These are phyloP conservation scores for Pezicula rhizophila DNA, from an alignment of 2,329 filamentous ascomycete genomes.

Conservation along the genomic window DNA sequence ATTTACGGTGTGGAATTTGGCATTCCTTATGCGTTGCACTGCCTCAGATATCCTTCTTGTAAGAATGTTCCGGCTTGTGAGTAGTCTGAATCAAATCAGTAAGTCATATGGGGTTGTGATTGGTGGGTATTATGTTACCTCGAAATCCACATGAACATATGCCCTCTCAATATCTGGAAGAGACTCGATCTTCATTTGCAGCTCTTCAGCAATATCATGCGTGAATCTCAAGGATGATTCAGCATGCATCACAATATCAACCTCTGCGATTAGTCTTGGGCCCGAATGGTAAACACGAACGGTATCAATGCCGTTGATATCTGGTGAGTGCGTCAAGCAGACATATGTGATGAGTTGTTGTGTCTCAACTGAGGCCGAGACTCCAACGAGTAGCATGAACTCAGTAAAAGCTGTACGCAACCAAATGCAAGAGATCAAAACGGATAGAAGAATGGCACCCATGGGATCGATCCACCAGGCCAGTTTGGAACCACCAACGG, in stretches of 20 bases:
- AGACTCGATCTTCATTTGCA: constrained; percentile 91
- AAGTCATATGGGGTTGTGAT: not conserved
- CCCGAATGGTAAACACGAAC: constrained; percentile 91
- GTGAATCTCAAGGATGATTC: constrained; percentile 66
- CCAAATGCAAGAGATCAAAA: constrained; percentile 77
- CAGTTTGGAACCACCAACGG: constrained; percentile 83
- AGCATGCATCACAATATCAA: constrained; percentile 90
- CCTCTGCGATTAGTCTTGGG: constrained; percentile 83
- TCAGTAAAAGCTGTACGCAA: constrained; percentile 78
- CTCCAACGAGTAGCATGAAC: constrained; percentile 86
- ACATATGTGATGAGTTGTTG: constrained; percentile 96
- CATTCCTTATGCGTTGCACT: not conserved
- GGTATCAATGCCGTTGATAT: constrained; percentile 84
- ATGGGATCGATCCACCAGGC: constrained; percentile 93
- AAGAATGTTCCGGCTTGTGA: constrained; percentile 78
- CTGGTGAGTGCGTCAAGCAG: constrained; percentile 82
- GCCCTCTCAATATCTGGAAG: constrained; percentile 87
- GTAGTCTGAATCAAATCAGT: constrained; percentile 48
- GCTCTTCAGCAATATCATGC: constrained; percentile 87
- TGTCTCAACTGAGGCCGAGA: constrained; percentile 76
- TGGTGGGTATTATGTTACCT: constrained; percentile 30
- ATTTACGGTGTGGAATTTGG: too few relatives aligned
- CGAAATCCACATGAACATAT: constrained; percentile 96
- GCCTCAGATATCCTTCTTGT: constrained; percentile 52
- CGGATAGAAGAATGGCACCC: constrained; percentile 78